Base-by-base conservation (phyloP, 345 rosid species). In the Populus nigra region DNA sequence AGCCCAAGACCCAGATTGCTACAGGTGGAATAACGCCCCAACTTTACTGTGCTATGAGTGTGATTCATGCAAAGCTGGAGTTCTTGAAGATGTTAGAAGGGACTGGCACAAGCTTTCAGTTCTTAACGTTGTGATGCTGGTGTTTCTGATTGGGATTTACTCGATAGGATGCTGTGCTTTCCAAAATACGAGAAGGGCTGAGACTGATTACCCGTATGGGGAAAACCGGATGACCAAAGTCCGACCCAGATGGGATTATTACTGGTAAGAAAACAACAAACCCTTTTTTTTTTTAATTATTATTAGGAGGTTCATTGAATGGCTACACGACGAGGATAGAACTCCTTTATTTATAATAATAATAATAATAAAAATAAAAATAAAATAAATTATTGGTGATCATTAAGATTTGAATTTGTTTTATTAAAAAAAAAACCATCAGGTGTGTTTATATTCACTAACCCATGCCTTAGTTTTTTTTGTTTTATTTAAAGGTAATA, bases 1-100 rank as follows among this genome's bases (percentile, higher is more conserved):
- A 68, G 67, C 87, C 0, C 99, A 93, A 75, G 98, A 92, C 72
- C 85, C 88, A 7, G 99, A 96, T 69, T 96, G 99, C 76, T 88
- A 91, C 73, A 69, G 81, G 45, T 96, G 99, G 99, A 93, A 86
- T 86, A 93, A 93, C 75, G 85, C 78, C 0, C 82, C 90, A 1
- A 77, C 82, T 3, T 17, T 88, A 76, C 89, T 92, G 0, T 96
- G 99, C 72, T 96, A 93, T 31, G 99, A 92, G 74, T 96, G 99
- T 62, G 98, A 93, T 79, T 91, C 99, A 2, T 96, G 99, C 79
- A 96, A 92, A 83, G 97, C 98, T 31, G 99, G 97, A 7, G 97
- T 89, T 25, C 83, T 96, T 29, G 99, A 96, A 83, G 88, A 88
- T 4, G 84, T 91, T 29, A 86, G 94, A 77, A 87, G 94, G 63